Conservation (phyloP, 306 rosid genomes). For the Bauhinia variegata region DNA sequence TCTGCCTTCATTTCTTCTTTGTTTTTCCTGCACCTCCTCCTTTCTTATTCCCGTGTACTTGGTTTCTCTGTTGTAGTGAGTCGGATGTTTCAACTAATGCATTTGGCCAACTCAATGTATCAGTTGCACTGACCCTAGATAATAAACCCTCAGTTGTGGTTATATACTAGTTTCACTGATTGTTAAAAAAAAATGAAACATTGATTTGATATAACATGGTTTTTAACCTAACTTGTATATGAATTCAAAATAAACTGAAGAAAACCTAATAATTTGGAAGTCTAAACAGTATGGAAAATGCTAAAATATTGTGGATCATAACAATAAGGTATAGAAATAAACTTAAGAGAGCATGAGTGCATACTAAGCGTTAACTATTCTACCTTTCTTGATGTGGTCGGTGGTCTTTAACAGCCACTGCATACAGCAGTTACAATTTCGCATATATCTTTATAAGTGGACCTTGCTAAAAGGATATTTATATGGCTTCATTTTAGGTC, state of each 20-base stretch:
- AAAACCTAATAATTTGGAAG: too few species aligned
- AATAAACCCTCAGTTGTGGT: slow-evolving; percentile 10
- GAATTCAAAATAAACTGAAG: slow-evolving; percentile 9
- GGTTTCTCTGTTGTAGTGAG: neutral
- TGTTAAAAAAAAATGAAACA: neutral
- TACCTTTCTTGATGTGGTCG: neutral
- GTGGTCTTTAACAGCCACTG: neutral
- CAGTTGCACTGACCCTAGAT: slow-evolving; percentile 6
- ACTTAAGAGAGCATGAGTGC: too few species aligned
- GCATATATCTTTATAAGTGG: slow-evolving; percentile 13
- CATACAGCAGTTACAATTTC: slow-evolving; percentile 6
- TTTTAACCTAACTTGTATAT: slow-evolving; percentile 5
- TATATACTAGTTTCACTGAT: neutral
- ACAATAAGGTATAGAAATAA: neutral
- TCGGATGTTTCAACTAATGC: neutral
- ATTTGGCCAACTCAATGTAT: neutral
- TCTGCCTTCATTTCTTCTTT: neutral
- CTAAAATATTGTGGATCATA: too few species aligned
- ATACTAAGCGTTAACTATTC: neutral
- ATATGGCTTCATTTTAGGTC: slow-evolving; percentile 62
- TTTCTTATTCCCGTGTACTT: neutral
- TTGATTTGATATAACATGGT: slow-evolving; percentile 10
- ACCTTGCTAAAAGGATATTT: slow-evolving; percentile 30
- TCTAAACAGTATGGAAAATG: too few species aligned
- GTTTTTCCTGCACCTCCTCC: neutral